Percentiles rank a stretch among this genome's conserved stretches.
Conservation (phyloP, 192 early-diverging fungal species). For the Geranomyces michiganensis region DNA sequence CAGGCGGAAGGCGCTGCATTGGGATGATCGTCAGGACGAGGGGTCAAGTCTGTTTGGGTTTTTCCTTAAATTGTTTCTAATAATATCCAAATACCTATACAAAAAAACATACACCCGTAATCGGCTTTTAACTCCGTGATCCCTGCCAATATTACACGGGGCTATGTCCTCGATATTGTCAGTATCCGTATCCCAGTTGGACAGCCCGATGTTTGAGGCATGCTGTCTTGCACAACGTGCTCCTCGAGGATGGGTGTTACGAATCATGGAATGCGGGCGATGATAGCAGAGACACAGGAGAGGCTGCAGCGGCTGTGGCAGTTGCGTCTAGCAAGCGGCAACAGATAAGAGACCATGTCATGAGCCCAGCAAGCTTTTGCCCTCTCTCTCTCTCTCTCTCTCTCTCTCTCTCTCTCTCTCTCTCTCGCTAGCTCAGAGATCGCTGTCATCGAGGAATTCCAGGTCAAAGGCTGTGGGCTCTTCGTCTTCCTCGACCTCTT, state of each 20-base stretch:
- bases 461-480: not conserved
- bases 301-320: not conserved
- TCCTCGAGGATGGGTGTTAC: not conserved
- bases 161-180: too few species aligned
- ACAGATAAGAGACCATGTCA: not conserved
- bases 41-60: too few species aligned
- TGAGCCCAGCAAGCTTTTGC: not conserved
- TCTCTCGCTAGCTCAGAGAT: not conserved
- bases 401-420: not conserved
- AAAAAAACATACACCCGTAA: too few species aligned
- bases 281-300: not conserved
- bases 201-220: slow-evolving; percentile 4
- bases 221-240: slow-evolving; percentile 7
- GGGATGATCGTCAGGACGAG: too few species aligned
- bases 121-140: too few species aligned
- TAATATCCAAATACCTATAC: too few species aligned
- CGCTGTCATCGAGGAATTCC: not conserved
- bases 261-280: slow-evolving; percentile 2
- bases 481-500: not conserved
- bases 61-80: too few species aligned
- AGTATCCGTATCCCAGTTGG: too few species aligned
- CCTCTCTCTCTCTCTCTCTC: not conserved
- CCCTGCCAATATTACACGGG: too few species aligned
- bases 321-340: not conserved
- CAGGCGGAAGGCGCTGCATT: too few species aligned